These are phyloP conservation scores for Cajanus cajan DNA, from an alignment of 306 rosid species.

Conservation along the genomic window DNA sequence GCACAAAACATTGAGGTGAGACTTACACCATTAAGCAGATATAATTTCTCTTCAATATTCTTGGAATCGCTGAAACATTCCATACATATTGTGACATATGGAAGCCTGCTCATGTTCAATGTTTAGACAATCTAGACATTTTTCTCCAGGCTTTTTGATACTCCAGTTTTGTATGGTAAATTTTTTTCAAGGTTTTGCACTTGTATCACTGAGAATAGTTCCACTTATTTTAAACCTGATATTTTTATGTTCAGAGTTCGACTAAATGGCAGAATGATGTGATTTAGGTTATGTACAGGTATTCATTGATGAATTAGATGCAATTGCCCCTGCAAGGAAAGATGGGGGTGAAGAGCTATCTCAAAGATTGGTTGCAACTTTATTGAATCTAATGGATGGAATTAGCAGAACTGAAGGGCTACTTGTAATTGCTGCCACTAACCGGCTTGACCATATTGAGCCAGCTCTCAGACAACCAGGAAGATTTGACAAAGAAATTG, in stretches of 20 bases:
- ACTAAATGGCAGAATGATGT: too few species aligned
- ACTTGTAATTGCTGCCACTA: conserved; percentile 87
- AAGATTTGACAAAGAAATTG: conserved; percentile 89
- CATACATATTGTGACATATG: too few species aligned
- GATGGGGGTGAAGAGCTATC: conserved; percentile 89
- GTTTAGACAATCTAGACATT: too few species aligned
- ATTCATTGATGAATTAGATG: conserved; percentile 91
- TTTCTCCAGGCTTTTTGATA: too few species aligned
- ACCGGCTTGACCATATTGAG: conserved; percentile 79
- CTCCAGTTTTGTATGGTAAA: too few species aligned
- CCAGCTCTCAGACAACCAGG: conserved; percentile 95
- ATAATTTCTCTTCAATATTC: not conserved
- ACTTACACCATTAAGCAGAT: not conserved
- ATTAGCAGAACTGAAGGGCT: conserved; percentile 61
- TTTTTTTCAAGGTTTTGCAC: too few species aligned
- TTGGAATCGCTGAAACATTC: not conserved
- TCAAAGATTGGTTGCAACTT: conserved; percentile 79
- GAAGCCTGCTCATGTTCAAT: too few species aligned
- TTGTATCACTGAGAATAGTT: too few species aligned
- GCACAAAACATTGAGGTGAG: conserved; percentile 10
- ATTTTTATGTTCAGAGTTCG: too few species aligned
- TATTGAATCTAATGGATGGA: conserved; percentile 86
- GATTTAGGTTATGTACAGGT: conserved; percentile 54
- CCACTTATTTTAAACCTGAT: too few species aligned
- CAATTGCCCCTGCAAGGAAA: conserved; percentile 87